phyloP scores from a whole-genome alignment of 768 basidiomycete genomes.

The Multifurca ochricompacta region DNA sequence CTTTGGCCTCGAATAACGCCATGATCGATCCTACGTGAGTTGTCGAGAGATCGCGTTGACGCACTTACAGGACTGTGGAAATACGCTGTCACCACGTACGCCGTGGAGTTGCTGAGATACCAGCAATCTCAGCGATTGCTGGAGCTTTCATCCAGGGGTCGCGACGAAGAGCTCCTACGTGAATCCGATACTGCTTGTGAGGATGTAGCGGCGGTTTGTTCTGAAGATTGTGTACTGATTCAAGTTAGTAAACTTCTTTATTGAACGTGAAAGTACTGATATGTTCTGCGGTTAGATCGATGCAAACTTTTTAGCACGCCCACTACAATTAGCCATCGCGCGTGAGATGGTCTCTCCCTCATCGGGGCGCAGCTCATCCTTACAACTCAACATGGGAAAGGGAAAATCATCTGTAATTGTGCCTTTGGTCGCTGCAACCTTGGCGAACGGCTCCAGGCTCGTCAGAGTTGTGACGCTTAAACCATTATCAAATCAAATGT shows the following conservation, averaged over 20 bases:
- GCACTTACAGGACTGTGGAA: conserved; percentile 2
- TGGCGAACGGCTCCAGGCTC: conserved; percentile 38
- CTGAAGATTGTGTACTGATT: conserved; percentile 10
- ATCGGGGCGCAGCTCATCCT: conserved; percentile 30
- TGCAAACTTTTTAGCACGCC: conserved; percentile 35
- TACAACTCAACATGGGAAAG: conserved; percentile 55
- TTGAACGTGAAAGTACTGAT: too few species aligned
- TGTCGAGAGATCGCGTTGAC: conserved; percentile 22
- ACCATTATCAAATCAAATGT: conserved; percentile 40
- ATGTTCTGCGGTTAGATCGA: conserved; percentile 33
- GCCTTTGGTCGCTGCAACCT: conserved; percentile 33
- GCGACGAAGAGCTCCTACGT: not conserved
- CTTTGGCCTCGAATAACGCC: conserved; percentile 13
- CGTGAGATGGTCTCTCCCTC: conserved; percentile 40
- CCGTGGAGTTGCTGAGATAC: not conserved
- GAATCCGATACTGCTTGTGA: not conserved
- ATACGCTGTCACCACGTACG: not conserved
- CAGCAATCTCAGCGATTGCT: conserved; percentile 8
- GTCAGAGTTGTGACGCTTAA: conserved; percentile 47
- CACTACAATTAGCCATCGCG: conserved; percentile 36
- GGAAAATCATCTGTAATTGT: conserved; percentile 49
- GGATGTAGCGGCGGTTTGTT: not conserved
- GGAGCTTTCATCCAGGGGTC: not conserved
- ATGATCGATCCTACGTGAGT: conserved; percentile 10
- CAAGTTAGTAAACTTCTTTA: not conserved